Evolutionary conservation across 768 basidiomycete species (phyloP).

Genomic region (Leccinum longicurvipes): DNA sequence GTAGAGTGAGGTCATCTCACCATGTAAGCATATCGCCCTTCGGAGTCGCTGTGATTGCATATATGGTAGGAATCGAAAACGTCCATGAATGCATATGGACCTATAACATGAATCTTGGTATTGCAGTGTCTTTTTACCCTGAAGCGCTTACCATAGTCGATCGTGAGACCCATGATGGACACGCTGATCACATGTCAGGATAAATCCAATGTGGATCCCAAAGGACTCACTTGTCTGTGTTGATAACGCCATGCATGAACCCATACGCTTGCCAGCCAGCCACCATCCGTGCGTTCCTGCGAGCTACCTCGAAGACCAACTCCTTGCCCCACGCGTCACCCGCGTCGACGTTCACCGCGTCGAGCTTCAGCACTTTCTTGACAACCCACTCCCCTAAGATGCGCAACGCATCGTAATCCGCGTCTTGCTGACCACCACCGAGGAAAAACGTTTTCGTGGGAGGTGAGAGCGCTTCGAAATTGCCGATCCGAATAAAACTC

Average conservation of each 20-base stretch:
- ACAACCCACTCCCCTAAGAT: constrained; percentile 75
- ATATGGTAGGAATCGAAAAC: constrained; percentile 81
- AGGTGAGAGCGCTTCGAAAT: constrained; percentile 82
- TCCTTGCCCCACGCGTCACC: constrained; percentile 66
- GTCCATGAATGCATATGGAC: constrained; percentile 95
- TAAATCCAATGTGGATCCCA: background rate
- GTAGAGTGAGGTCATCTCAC: constrained; percentile 24
- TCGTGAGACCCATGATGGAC: constrained; percentile 71
- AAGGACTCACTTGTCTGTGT: constrained; percentile 83
- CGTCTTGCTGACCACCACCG: constrained; percentile 72
- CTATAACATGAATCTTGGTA: constrained; percentile 33
- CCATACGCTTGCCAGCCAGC: constrained; percentile 95
- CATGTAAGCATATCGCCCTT: constrained; percentile 74
- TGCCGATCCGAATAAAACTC: constrained; percentile 89
- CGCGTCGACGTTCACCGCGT: constrained; percentile 35
- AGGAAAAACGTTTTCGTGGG: constrained; percentile 61
- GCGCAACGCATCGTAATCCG: constrained; percentile 72
- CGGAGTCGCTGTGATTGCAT: constrained; percentile 85
- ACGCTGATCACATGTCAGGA: constrained; percentile 43
- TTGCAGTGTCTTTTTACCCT: background rate
- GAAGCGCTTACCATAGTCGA: constrained; percentile 58
- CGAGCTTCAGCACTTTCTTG: constrained; percentile 52
- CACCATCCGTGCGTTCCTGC: constrained; percentile 87
- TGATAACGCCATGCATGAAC: constrained; percentile 96
- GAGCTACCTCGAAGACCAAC: constrained; percentile 74